These are phyloP conservation scores for Exophiala xenobiotica DNA, from an alignment of 2,329 filamentous ascomycete species.

Conservation along the genomic window DNA sequence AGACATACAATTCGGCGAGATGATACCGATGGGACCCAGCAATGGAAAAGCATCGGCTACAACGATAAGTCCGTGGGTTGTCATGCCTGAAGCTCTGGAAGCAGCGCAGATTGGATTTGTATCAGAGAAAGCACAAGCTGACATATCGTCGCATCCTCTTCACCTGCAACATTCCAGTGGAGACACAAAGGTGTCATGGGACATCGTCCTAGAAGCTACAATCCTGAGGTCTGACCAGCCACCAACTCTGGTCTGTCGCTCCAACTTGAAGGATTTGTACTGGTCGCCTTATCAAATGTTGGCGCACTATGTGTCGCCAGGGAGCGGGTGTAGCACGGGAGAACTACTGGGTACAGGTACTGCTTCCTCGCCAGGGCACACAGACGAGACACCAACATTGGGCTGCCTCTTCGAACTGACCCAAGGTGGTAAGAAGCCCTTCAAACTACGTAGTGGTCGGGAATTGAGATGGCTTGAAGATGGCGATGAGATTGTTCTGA, in stretches of 20 bases:
- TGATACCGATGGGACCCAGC: conserved; percentile 57
- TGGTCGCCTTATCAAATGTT: background rate
- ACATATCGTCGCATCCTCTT: background rate
- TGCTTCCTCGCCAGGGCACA: background rate
- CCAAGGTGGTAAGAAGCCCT: background rate
- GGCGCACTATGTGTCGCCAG: background rate
- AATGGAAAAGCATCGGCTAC: conserved; percentile 63
- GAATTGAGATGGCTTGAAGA: background rate
- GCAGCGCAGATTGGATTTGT: conserved; percentile 38
- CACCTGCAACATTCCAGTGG: background rate
- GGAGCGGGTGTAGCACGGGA: background rate
- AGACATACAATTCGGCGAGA: conserved; percentile 7
- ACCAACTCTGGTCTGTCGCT: background rate
- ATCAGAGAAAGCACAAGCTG: background rate
- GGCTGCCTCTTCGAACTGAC: background rate
- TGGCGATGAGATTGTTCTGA: background rate
- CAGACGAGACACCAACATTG: background rate
- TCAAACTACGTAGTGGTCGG: background rate
- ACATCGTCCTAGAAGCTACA: background rate
- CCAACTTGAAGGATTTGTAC: background rate
- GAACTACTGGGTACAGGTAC: background rate
- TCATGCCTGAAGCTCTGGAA: conserved; percentile 58
- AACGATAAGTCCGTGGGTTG: conserved; percentile 60
- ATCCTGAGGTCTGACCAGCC: background rate
- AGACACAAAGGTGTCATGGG: background rate